A percentile compares a stretch with the other conserved stretches of the same genome.
Conservation (phyloP, 108 stramenopile species). For the Asterionellopsis glacialis region DNA sequence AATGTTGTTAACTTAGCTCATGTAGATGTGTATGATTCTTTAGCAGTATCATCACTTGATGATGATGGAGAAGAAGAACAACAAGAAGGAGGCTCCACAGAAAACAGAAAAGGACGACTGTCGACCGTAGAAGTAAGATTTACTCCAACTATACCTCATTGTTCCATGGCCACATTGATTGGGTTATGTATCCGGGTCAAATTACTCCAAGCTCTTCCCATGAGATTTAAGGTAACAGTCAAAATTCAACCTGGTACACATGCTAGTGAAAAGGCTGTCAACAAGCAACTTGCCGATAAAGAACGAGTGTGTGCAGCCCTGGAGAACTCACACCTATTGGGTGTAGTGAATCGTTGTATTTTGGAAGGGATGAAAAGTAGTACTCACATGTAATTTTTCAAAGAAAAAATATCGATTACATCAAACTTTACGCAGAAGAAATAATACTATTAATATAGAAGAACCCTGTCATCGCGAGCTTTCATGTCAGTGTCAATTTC, state of each 20-base stretch:
- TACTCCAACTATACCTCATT: slow-evolving; percentile 90
- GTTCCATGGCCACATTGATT: slow-evolving; percentile 98
- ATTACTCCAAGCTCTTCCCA: slow-evolving; percentile 85
- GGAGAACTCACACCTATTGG: slow-evolving; percentile 95
- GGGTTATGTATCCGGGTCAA: slow-evolving; percentile 95
- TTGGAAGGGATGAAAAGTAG: slow-evolving; percentile 47
- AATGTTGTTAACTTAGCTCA: slow-evolving; percentile 86
- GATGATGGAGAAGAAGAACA: slow-evolving; percentile 12
- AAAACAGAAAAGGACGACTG: slow-evolving; percentile 8
- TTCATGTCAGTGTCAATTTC: no score
- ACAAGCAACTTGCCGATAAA: slow-evolving; percentile 98
- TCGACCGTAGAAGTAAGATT: slow-evolving; percentile 62
- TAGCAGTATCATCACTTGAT: slow-evolving; percentile 16
- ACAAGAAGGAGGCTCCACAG: not conserved
- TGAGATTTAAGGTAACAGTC: slow-evolving; percentile 86
- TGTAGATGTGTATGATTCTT: slow-evolving; percentile 53
- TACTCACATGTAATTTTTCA: not conserved
- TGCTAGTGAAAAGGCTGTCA: slow-evolving; percentile 91
- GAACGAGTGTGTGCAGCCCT: slow-evolving; percentile 97
- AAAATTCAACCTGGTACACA: slow-evolving; percentile 94
- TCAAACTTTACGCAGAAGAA: no score
- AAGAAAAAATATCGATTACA: no score
- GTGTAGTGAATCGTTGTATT: slow-evolving; percentile 97
- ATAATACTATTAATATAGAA: no score
- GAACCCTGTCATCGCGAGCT: no score